Conservation (phyloP, 2,329 filamentous ascomycete genomes). For the Xylaria sp. region DNA sequence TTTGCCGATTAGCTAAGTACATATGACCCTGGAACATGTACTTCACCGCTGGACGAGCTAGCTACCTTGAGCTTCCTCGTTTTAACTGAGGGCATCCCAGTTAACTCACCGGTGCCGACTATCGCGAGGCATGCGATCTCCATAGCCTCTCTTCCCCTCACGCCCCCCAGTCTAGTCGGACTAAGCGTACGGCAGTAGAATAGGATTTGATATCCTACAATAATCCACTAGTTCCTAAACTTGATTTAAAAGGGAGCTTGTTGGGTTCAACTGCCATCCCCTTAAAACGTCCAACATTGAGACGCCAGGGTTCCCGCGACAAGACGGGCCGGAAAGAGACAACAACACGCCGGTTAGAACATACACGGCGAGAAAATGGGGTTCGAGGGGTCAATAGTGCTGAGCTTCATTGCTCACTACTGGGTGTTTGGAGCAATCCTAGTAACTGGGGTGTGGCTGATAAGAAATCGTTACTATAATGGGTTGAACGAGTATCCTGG, state of each 20-base stretch:
- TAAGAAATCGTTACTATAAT: conserved; percentile 61
- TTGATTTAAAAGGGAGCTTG: background rate
- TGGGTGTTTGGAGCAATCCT: conserved; percentile 55
- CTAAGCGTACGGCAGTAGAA: conserved; percentile 3
- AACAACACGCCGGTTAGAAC: conserved; percentile 22
- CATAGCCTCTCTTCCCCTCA: background rate
- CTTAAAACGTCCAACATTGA: background rate
- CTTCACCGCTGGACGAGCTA: conserved; percentile 5
- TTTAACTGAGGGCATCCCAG: conserved; percentile 15
- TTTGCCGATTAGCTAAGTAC: conserved; percentile 36
- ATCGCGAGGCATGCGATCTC: conserved; percentile 14
- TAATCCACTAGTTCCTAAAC: background rate
- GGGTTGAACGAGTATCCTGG: conserved; percentile 79
- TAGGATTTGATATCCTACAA: conserved; percentile 4
- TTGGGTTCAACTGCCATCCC: background rate
- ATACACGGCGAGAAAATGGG: conserved; percentile 25
- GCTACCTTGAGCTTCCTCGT: conserved; percentile 15
- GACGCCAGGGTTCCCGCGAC: background rate
- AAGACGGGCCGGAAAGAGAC: conserved; percentile 4
- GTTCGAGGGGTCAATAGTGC: conserved; percentile 47
- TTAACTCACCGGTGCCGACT: conserved; percentile 8
- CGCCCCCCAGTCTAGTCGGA: conserved; percentile 9
- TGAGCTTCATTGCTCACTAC: conserved; percentile 52
- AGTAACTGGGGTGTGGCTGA: conserved; percentile 54
- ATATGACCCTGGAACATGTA: conserved; percentile 22